Conservation (phyloP, 208 protist genomes). For the Lotmaria passim region DNA sequence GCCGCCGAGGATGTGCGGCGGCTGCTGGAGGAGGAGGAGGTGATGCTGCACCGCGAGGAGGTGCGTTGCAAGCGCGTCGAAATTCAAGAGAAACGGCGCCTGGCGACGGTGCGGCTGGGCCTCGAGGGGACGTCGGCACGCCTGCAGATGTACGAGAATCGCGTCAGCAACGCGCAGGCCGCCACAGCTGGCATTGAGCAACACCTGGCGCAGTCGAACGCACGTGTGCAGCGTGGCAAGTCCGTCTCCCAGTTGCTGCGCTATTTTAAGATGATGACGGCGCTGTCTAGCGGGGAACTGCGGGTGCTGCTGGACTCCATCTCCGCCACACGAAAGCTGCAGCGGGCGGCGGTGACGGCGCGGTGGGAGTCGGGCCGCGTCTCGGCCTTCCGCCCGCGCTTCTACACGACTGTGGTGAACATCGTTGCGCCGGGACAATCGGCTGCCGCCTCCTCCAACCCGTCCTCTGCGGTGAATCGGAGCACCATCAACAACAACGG, state of each 20-base stretch:
- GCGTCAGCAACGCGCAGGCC: conserved; percentile 80
- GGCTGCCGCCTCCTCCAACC: background rate
- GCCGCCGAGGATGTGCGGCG: conserved; percentile 55
- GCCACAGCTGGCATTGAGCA: conserved; percentile 89
- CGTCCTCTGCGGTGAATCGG: conserved; percentile 6
- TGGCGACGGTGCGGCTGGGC: conserved; percentile 78
- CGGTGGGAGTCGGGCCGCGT: conserved; percentile 66
- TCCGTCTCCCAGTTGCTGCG: conserved; percentile 75
- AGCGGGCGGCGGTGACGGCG: conserved; percentile 60
- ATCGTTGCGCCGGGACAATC: background rate
- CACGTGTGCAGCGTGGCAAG: conserved; percentile 76
- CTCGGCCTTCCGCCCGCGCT: conserved; percentile 62
- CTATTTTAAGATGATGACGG: conserved; percentile 76
- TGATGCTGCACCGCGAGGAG: conserved; percentile 50
- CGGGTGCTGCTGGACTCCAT: conserved; percentile 56
- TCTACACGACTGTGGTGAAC: conserved; percentile 54
- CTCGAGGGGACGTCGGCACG: conserved; percentile 75
- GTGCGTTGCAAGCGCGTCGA: conserved; percentile 76
- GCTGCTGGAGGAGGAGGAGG: conserved; percentile 59
- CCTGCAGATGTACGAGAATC: conserved; percentile 82
- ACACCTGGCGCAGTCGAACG: conserved; percentile 83
- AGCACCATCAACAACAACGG: background rate
- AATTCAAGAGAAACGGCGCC: conserved; percentile 69
- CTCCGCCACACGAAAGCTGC: conserved; percentile 58
- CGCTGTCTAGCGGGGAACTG: conserved; percentile 53